These are phyloP conservation scores for Xylaria sp. DNA, from an alignment of 2,329 filamentous ascomycete species.

Conservation along the genomic window DNA sequence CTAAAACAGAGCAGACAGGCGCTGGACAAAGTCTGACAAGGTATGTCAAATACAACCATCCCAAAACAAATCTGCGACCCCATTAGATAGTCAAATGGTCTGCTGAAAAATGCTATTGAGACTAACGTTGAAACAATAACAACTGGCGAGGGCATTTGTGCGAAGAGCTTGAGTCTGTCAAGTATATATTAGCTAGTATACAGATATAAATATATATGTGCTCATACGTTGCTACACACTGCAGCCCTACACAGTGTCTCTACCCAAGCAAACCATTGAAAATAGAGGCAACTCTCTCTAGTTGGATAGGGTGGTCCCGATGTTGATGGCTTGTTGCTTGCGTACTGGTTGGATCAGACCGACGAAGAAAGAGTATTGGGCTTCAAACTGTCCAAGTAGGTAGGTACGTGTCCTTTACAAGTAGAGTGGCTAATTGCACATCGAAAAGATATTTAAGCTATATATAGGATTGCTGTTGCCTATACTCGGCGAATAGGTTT, in stretches of 20 bases:
- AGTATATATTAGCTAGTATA: no score
- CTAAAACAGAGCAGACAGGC: slow-evolving; percentile 11
- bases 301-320: slow-evolving; percentile 13
- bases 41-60: neutral
- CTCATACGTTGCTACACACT: slow-evolving; percentile 37
- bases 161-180: slow-evolving; percentile 33
- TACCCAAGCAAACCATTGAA: slow-evolving; percentile 26
- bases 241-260: slow-evolving; percentile 37
- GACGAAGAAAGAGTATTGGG: slow-evolving; percentile 30
- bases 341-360: slow-evolving; percentile 25
- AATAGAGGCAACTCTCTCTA: slow-evolving; percentile 19
- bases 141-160: slow-evolving; percentile 20
- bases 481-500: neutral
- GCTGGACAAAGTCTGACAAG: slow-evolving; percentile 6
- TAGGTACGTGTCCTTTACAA: neutral
- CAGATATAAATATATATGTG: no score
- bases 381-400: neutral
- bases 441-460: neutral
- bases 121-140: slow-evolving; percentile 24
- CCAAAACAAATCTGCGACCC: no score
- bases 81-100: no score
- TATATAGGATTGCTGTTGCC: neutral
- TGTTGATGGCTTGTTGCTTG: slow-evolving; percentile 23
- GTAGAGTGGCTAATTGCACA: neutral
- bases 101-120: no score